Base-by-base conservation (phyloP, 2,329 filamentous ascomycete genomes). In the Fusarium zealandicum region DNA sequence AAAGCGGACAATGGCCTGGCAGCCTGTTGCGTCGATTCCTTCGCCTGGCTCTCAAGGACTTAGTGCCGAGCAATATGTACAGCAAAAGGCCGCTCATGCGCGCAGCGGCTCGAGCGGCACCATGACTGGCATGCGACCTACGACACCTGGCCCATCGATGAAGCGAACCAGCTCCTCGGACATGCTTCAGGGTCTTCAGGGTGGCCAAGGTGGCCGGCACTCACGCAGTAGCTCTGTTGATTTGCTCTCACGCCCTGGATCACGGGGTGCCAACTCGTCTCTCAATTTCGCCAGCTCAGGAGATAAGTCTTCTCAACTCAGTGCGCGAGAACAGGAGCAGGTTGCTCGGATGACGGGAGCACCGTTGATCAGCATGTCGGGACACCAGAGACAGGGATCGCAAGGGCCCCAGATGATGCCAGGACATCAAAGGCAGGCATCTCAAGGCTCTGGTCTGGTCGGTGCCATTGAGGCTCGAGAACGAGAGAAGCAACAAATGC, bases 301-400 rank as follows among this genome's bases (percentile, higher is more conserved):
- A 3, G 73, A 76, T 20, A 44, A 68, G 38, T 78, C 68, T 18
- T 80, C 82, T 0, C 83, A 88, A 51, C 79, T 96, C n/a, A 92
- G 90, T 16, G 92, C 92, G 14, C 85, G 89, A 13, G 92, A 96
- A 72, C 92, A 96, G 71, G 91, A 96, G 73, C 89, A 96, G 63
- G 83, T 96, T n/a, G 90, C 92, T 9, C 85, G 90, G 31, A 80
- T 91, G 64, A 96, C 92, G 1, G 90, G 90, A 1, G 87, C 86
- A 0, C 90, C 92, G 0, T 78, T 96, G 42, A 83, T 96, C 64
- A 86, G 83, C 53, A 78, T 96, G 70, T 61, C 82, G 5, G 82
- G 82, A 42, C 79, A 80, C 43, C 77, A 78, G 58, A 82, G 80
- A 54, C 74, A 76, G 36, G 77, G 78, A 47, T 75, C 79, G 9